These are phyloP conservation scores for Bjerkandera adusta DNA, from an alignment of 1,284 basidiomycete genomes.

Conservation along the genomic window DNA sequence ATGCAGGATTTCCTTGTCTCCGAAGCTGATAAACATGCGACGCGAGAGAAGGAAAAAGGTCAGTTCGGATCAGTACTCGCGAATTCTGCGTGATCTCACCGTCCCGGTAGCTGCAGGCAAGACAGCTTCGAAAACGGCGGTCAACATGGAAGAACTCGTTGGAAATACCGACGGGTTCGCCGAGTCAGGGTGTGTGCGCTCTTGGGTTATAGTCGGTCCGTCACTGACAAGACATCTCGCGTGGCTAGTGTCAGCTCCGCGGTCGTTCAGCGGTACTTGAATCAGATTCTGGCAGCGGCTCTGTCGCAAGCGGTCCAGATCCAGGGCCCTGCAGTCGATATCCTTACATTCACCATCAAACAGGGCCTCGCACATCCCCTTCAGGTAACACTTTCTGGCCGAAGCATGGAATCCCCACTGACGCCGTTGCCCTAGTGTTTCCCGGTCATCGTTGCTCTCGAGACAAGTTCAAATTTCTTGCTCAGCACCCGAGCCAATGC, in stretches of 20 bases:
- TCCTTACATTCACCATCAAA: conserved; percentile 88
- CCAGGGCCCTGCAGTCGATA: conserved; percentile 86
- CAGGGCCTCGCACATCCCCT: conserved; percentile 96
- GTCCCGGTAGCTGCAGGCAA: conserved; percentile 33
- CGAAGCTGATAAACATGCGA: conserved; percentile 73
- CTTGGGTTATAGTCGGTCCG: conserved; percentile 2
- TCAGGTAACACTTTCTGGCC: conserved; percentile 44
- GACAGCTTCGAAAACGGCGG: conserved; percentile 42
- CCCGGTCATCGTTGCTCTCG: conserved; percentile 90
- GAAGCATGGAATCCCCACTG: conserved; percentile 2
- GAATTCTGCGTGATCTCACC: background rate
- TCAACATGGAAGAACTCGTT: conserved; percentile 90
- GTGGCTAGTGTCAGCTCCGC: conserved; percentile 81
- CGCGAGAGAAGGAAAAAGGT: conserved; percentile 72
- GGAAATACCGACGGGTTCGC: conserved; percentile 94
- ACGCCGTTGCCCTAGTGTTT: conserved; percentile 59
- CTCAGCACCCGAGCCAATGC: conserved; percentile 77
- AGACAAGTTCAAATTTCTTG: conserved; percentile 68
- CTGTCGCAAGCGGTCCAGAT: conserved; percentile 68
- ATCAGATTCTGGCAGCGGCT: conserved; percentile 79
- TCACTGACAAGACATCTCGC: background rate
- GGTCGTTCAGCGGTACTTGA: conserved; percentile 89
- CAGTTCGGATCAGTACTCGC: conserved; percentile 3
- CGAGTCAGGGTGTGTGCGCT: conserved; percentile 79
- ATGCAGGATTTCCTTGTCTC: conserved; percentile 88